Evolutionary conservation across 2,329 filamentous ascomycete genomes (phyloP).

Genomic region (Bipolaris zeicola): DNA sequence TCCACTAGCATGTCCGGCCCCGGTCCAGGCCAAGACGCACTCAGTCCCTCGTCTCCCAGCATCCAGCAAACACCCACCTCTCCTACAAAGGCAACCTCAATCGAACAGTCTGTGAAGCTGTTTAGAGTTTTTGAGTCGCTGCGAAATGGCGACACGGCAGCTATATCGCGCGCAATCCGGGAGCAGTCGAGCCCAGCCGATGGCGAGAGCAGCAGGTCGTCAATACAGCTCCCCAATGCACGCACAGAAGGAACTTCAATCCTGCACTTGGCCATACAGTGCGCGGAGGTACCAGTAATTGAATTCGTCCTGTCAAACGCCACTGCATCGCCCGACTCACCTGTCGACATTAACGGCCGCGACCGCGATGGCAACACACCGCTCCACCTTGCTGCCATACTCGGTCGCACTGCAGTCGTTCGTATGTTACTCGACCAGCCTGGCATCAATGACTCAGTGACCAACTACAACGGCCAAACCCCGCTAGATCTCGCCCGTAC

Average conservation of each 20-base stretch:
- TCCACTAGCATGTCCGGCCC: constrained; percentile 38
- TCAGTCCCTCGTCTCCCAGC: constrained; percentile 28
- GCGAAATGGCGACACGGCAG: constrained; percentile 85
- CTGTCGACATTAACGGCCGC: constrained; percentile 82
- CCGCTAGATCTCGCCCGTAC: constrained; percentile 88
- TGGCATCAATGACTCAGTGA: constrained; percentile 83
- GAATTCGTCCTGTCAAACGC: constrained; percentile 85
- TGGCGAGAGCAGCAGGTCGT: constrained; percentile 62
- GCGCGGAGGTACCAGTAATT: constrained; percentile 88
- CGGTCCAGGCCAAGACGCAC: constrained; percentile 20
- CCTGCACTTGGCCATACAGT: constrained; percentile 92
- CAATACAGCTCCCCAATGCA: constrained; percentile 46
- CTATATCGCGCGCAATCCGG: constrained; percentile 84
- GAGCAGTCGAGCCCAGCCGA: constrained; percentile 58
- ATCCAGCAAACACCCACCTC: constrained; percentile 29
- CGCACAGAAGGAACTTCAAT: constrained; percentile 82
- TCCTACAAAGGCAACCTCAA: constrained; percentile 53
- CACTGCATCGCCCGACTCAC: constrained; percentile 58
- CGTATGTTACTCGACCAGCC: constrained; percentile 81
- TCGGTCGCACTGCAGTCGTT: constrained; percentile 81
- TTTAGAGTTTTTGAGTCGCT: constrained; percentile 94
- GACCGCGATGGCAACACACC: constrained; percentile 95
- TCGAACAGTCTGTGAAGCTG: constrained; percentile 92
- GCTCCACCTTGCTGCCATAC: constrained; percentile 81
- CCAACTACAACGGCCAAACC: constrained; percentile 83